A percentile compares a stretch with the other conserved stretches of the same genome.
These are phyloP conservation scores for Vaccinium vitisidaea DNA, from an alignment of 148 eudicot genomes.

Conservation along the genomic window DNA sequence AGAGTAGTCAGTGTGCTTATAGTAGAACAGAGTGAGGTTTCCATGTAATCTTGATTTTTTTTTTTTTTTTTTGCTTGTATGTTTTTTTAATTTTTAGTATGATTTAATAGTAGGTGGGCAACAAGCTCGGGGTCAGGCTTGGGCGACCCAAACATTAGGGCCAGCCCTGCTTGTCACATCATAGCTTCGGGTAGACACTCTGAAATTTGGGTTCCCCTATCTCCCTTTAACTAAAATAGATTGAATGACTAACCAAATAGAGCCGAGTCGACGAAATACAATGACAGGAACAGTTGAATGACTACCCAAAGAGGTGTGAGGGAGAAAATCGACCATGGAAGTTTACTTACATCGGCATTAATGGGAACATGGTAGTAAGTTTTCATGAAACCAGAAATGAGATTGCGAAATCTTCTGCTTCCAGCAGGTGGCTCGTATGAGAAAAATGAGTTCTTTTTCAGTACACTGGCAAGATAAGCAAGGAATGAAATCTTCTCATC, in stretches of 20 bases:
- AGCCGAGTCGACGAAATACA: background rate
- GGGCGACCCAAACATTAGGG: too few relatives aligned
- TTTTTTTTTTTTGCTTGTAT: too few relatives aligned
- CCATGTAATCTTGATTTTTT: too few relatives aligned
- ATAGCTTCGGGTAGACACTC: background rate
- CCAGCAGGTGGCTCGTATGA: slow-evolving; percentile 92
- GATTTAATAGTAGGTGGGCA: too few relatives aligned
- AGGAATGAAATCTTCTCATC: slow-evolving; percentile 98
- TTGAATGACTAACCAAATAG: background rate
- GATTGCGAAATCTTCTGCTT: slow-evolving; percentile 76
- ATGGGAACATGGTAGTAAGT: slow-evolving; percentile 89
- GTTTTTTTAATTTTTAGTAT: too few relatives aligned
- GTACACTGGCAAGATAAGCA: slow-evolving; percentile 81
- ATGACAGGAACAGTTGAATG: background rate
- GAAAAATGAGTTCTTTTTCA: slow-evolving; percentile 60
- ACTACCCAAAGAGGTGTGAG: background rate
- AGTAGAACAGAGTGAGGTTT: too few relatives aligned
- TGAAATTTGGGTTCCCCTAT: background rate
- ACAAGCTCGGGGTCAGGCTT: too few relatives aligned
- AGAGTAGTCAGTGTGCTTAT: too few relatives aligned
- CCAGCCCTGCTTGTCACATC: too few relatives aligned
- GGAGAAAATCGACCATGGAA: background rate
- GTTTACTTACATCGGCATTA: slow-evolving; percentile 60
- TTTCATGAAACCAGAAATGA: slow-evolving; percentile 80
- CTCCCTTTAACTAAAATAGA: background rate